Evolutionary conservation across 257 asterid genomes (phyloP), one percentile per base, ranked within the genome.

Genomic region (Jaltomata sinuosa): DNA sequence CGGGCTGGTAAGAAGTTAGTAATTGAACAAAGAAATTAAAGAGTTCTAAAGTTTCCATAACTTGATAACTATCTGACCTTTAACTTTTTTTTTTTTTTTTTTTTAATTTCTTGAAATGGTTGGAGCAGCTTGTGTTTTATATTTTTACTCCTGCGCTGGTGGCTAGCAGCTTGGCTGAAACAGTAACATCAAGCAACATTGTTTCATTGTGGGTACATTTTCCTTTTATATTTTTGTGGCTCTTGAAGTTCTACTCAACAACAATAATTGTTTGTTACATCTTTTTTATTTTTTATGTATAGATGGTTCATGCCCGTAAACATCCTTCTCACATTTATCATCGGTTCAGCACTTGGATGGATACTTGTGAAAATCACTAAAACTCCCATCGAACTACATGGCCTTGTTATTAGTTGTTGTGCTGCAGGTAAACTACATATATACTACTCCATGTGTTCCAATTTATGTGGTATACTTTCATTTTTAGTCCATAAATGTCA

Each of bases 241-340:
- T 3, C 45, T 29, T 49, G 16, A 50, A 78, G 14, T 54, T n/a
- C n/a, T n/a, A n/a, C n/a, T n/a, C n/a, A n/a, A n/a, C n/a, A n/a
- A n/a, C n/a, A n/a, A n/a, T n/a, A n/a, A n/a, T n/a, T n/a, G n/a
- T n/a, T n/a, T n/a, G n/a, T n/a, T 64, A 72, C 6, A 16, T 40
- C 0, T 27, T 62, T 53, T n/a, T 18, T 50, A 15, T 14, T 47
- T 40, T 14, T 9, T 50, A 54, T 15, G 25, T 16, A 27, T 55
- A 87, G 91, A 87, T 89, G 91, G 91, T 89, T 89, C 77, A 89
- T 86, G 69, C 87, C 91, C 0, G 87, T 87, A 78, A 89, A 86
- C 67, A 85, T 87, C 34, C 87, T 87, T 29, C 81, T 89, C 31
- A 89, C 90, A 4, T 85, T 80, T 59, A 49, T 85, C 8, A 77